These are phyloP conservation scores for Kwoniella bestiolae DNA, from an alignment of 768 basidiomycete species.

Conservation along the genomic window DNA sequence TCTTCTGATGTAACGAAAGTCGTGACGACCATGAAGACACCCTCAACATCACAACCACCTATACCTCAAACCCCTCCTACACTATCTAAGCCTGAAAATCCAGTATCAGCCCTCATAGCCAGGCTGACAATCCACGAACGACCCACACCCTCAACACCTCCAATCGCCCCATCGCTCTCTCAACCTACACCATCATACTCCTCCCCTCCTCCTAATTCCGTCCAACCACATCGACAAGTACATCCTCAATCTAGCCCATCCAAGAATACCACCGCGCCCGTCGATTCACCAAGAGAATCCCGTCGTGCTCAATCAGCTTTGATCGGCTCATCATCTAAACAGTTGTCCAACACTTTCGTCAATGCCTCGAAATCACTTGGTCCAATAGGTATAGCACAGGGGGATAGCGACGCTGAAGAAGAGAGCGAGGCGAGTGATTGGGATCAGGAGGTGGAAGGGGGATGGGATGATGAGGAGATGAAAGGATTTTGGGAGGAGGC, in stretches of 20 bases:
- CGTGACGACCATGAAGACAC: not conserved
- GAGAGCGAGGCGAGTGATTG: conserved; percentile 20
- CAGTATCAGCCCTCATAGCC: conserved; percentile 21
- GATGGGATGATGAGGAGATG: conserved; percentile 24
- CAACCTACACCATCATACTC: not conserved
- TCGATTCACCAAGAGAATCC: not conserved
- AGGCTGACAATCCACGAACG: conserved; percentile 34
- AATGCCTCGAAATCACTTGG: conserved; percentile 15
- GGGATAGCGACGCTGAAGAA: conserved; percentile 15
- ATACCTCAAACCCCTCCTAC: not conserved
- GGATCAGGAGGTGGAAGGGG: conserved; percentile 24
- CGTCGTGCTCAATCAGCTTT: conserved; percentile 12
- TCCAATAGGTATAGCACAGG: conserved; percentile 3
- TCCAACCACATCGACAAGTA: not conserved
- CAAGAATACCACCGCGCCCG: not conserved
- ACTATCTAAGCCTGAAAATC: not conserved
- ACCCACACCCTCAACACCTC: conserved; percentile 18
- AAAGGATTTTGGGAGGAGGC: conserved; percentile 22
- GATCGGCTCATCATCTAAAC: not conserved
- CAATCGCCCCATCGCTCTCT: conserved; percentile 12
- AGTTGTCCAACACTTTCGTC: conserved; percentile 14
- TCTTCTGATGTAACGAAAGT: not conserved
- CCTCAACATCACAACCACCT: not conserved
- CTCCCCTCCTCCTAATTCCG: not conserved
- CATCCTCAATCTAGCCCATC: not conserved